These are phyloP conservation scores for Hypomyces rosellus DNA, from an alignment of 2,329 filamentous ascomycete species.

Conservation along the genomic window DNA sequence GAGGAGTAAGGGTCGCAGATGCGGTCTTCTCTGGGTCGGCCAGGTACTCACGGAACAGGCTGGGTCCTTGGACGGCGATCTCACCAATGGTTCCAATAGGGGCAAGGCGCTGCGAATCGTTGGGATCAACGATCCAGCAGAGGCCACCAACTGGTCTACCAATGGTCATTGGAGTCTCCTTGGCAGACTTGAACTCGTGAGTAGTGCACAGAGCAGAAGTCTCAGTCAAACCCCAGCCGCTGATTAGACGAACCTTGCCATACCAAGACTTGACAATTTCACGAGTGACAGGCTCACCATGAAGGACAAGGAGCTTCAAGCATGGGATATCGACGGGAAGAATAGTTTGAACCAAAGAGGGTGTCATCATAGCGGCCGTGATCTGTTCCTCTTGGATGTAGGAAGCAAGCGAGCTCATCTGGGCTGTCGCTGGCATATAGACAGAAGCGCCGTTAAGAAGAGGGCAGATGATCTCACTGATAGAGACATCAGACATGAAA, in stretches of 20 bases:
- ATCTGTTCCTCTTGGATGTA: slow-evolving; percentile 5
- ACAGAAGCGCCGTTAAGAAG: slow-evolving; percentile 3
- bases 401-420: neutral
- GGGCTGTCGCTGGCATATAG: slow-evolving; percentile 13
- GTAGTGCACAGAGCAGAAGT: slow-evolving; percentile 6
- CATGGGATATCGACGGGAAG: slow-evolving; percentile 4
- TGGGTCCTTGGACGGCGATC: slow-evolving; percentile 16
- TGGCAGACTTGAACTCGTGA: neutral
- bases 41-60: slow-evolving; percentile 16
- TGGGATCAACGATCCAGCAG: slow-evolving; percentile 16
- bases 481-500: slow-evolving; percentile 11
- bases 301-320: slow-evolving; percentile 7
- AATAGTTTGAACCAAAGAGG: slow-evolving; percentile 13
- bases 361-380: slow-evolving; percentile 12
- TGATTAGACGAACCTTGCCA: neutral
- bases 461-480: slow-evolving; percentile 8
- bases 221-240: slow-evolving; percentile 10
- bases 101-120: slow-evolving; percentile 11
- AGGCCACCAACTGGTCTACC: slow-evolving; percentile 8
- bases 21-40: slow-evolving; percentile 6
- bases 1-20: neutral
- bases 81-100: slow-evolving; percentile 16
- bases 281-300: slow-evolving; percentile 8
- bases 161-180: neutral
- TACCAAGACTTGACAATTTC: slow-evolving; percentile 5